Evolutionary conservation across 1,284 basidiomycete genomes (phyloP), one percentile per base, ranked within the genome.

Genomic region (Leccinum subrobustum): DNA sequence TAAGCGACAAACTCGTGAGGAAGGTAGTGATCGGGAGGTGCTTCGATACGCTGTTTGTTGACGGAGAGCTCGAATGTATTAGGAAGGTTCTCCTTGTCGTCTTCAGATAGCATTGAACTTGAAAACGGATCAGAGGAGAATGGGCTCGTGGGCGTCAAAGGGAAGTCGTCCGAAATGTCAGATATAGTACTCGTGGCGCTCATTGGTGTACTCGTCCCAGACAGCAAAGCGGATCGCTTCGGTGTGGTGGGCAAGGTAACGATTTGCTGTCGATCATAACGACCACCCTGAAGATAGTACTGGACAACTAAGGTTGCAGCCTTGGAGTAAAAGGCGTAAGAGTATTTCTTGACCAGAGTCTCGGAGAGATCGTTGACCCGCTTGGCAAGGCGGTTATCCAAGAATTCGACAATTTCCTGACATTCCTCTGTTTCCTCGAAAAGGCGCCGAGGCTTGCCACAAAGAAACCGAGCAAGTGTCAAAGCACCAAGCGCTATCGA

Each of bases 331-430:
- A 95, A 95, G 31, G 88, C 87, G 69, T 93, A 95, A 11, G 95
- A 93, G 80, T 99, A 99, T 81, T 99, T 99, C 81, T 96, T 95
- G 75, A 98, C 86, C 69, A 99, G 81, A 37, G 93, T 95, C 75
- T 96, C 89, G 12, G 96, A 98, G 33, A 99, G 83, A 66, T 92
- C 88, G 70, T 94, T 90, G 76, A 96, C 86, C 71, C 92, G 88
- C 72, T 91, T 91, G 37, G 89, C 84, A 66, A 99, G 83, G 66
- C 92, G 88, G 62, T 80, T 85, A 79, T 99, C 96, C 70, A 99
- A 83, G 66, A 88, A 81, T 60, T 93, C 87, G 39, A 96, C 90
- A 64, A 94, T 86, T 69, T 92, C 88, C 31, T 88, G 75, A 65
- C 85, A 88, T 64, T 90, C 86, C 16, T 87, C 87, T 1, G 88